These are phyloP conservation scores for Coprinellus micaceus DNA, from an alignment of 768 basidiomycete species.

Conservation along the genomic window DNA sequence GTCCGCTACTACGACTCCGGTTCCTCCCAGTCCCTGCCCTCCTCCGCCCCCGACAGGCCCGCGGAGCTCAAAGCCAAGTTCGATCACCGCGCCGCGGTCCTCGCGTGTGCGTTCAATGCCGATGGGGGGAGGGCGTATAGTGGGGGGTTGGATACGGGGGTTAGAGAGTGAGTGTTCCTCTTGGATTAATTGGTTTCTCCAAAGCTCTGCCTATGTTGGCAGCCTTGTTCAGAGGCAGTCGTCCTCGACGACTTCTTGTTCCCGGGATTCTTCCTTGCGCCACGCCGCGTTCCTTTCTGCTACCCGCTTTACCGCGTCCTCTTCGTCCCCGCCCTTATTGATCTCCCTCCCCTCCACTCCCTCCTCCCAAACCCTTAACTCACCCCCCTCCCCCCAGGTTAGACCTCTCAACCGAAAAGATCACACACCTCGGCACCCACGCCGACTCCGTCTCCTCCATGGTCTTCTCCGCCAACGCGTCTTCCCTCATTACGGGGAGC, in stretches of 20 bases:
- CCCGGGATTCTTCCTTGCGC: too few species aligned
- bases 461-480: slow-evolving; percentile 60
- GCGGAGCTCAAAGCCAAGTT: slow-evolving; percentile 77
- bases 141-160: slow-evolving; percentile 81
- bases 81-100: slow-evolving; percentile 83
- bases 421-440: slow-evolving; percentile 75
- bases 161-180: slow-evolving; percentile 65
- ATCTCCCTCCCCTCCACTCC: too few species aligned
- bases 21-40: too few species aligned
- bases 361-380: too few species aligned
- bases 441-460: slow-evolving; percentile 76
- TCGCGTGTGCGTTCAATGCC: slow-evolving; percentile 72
- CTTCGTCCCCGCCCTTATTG: too few species aligned
- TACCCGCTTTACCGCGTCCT: too few species aligned
- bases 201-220: neutral
- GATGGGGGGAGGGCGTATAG: slow-evolving; percentile 58
- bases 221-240: too few species aligned
- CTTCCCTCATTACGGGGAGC: slow-evolving; percentile 82
- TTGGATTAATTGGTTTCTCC: neutral
- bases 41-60: slow-evolving; percentile 36
- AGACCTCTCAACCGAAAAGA: slow-evolving; percentile 70
- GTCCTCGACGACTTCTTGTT: too few species aligned
- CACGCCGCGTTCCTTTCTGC: too few species aligned
- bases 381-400: too few species aligned
- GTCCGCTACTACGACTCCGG: slow-evolving; percentile 53